Conservation (phyloP, 495 filamentous ascomycete species). For the Xylaria scruposa region DNA sequence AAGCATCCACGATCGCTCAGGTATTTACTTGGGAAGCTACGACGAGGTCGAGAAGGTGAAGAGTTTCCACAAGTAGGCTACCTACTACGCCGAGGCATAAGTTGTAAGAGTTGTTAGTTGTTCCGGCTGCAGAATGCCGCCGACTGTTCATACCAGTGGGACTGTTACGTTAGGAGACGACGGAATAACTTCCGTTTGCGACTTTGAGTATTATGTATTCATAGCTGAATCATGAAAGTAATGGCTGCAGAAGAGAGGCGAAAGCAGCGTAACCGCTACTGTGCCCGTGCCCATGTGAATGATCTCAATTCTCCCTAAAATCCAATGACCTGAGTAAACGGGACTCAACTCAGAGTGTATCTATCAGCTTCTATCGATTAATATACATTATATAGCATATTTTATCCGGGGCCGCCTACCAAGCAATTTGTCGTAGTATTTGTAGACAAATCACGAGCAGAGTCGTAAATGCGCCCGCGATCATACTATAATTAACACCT, state of each 20-base stretch:
- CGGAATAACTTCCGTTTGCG: background rate
- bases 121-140: background rate
- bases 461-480: too few relatives aligned
- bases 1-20: conserved; percentile 92
- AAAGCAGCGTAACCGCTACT: background rate
- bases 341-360: background rate
- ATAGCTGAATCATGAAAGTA: background rate
- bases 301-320: background rate
- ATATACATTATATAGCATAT: background rate
- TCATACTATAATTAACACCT: background rate
- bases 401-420: background rate
- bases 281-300: background rate
- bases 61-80: conserved; percentile 55
- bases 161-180: background rate
- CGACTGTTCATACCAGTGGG: background rate
- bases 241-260: background rate
- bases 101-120: background rate
- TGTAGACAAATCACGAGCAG: background rate
- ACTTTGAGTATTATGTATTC: conserved; percentile 10
- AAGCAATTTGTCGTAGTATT: too few relatives aligned
- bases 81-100: background rate
- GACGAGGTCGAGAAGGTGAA: conserved; percentile 97
- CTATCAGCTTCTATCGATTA: background rate
- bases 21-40: conserved; percentile 94
- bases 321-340: background rate